Conservation (phyloP, 202 grass and related monocot genomes). For the Schoenoplectus tabernaemontani region DNA sequence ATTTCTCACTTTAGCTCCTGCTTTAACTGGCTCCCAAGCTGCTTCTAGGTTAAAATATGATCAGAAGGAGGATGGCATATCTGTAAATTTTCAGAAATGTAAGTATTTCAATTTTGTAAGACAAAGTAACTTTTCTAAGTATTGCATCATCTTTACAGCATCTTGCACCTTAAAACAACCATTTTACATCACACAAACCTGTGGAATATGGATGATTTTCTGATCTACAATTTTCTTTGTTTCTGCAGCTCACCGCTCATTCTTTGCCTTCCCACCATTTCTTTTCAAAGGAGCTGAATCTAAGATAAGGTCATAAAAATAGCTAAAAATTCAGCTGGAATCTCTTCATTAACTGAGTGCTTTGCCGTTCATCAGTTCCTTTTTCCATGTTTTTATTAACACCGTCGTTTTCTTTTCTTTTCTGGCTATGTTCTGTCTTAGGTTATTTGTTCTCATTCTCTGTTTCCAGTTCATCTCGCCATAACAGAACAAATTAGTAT, state of each 20-base stretch:
- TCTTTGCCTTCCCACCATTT: conserved; percentile 52
- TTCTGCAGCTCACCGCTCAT: conserved; percentile 43
- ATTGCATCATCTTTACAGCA: neutral
- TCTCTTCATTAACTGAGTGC: neutral
- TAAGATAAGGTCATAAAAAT: neutral
- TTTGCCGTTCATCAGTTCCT: neutral
- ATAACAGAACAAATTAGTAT: neutral
- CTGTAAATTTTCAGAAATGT: conserved; percentile 47
- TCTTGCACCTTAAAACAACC: neutral
- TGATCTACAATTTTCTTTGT: neutral
- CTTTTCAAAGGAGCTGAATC: conserved; percentile 37
- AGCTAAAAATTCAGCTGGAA: neutral
- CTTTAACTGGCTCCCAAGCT: conserved; percentile 28
- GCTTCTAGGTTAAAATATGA: conserved; percentile 21
- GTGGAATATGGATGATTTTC: neutral
- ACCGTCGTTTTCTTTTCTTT: neutral
- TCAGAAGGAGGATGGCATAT: conserved; percentile 23
- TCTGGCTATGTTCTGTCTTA: neutral
- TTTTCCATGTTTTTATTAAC: neutral
- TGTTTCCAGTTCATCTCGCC: neutral
- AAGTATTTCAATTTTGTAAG: conserved; percentile 1
- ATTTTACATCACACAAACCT: neutral
- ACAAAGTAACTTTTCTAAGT: neutral
- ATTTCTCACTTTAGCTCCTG: conserved; percentile 33
- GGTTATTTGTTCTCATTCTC: neutral